These are phyloP conservation scores for Combretum micranthum DNA, from an alignment of 345 rosid species.

Conservation along the genomic window DNA sequence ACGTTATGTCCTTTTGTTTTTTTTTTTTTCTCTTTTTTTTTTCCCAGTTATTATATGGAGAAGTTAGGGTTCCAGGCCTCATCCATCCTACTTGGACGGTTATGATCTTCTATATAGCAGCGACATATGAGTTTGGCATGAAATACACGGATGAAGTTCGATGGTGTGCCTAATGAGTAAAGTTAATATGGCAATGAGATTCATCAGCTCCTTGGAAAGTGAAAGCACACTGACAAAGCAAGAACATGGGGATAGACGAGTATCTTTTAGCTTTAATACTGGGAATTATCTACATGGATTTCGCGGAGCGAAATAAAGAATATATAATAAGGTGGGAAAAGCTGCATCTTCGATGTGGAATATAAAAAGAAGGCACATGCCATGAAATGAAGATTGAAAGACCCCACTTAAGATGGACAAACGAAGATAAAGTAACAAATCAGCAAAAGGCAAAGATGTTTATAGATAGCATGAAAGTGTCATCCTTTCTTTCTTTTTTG, in stretches of 20 bases:
- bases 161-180: constrained; percentile 13
- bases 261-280: constrained; percentile 28
- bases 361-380: too few species aligned
- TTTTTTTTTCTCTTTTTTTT: too few species aligned
- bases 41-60: too few species aligned
- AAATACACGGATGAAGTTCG: too few species aligned
- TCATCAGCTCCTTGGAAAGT: constrained; percentile 13
- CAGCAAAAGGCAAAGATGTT: neutral
- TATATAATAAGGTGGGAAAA: too few species aligned
- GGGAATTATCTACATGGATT: constrained; percentile 19
- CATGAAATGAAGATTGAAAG: neutral
- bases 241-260: constrained; percentile 35
- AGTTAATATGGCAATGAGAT: neutral
- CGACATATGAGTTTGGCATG: too few species aligned
- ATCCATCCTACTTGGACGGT: too few species aligned
- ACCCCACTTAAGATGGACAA: constrained; percentile 1
- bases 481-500: too few species aligned
- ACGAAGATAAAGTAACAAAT: neutral
- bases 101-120: too few species aligned
- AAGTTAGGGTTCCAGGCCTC: too few species aligned
- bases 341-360: too few species aligned
- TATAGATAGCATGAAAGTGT: neutral
- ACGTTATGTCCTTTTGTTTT: too few species aligned
- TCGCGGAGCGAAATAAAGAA: neutral
- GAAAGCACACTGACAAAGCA: constrained; percentile 41